These are phyloP conservation scores for Dactylonectria macrodidyma DNA, from an alignment of 2,329 filamentous ascomycete genomes.

Conservation along the genomic window DNA sequence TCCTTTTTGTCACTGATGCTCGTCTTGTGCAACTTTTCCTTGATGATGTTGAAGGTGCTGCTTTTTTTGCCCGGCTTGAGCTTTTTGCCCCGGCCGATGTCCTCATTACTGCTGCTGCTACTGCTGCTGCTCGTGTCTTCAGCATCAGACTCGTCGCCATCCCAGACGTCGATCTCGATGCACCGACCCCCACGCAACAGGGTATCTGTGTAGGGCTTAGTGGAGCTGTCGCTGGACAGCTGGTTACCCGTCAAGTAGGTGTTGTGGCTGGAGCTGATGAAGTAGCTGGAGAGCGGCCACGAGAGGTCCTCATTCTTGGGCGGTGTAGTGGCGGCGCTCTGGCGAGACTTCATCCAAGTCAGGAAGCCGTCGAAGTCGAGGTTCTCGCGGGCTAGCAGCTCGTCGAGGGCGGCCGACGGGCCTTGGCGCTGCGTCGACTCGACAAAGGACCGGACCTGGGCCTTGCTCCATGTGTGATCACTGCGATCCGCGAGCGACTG, in stretches of 20 bases:
- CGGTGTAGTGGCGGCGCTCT: conserved; percentile 60
- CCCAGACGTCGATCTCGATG: conserved; percentile 96
- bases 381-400: conserved; percentile 48
- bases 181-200: conserved; percentile 89
- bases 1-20: conserved; percentile 57
- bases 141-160: conserved; percentile 83
- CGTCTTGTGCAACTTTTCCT: conserved; percentile 68
- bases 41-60: conserved; percentile 74
- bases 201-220: conserved; percentile 88
- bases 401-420: conserved; percentile 47
- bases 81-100: conserved; percentile 62
- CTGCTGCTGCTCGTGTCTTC: conserved; percentile 59
- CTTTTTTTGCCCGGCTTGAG: conserved; percentile 69
- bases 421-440: conserved; percentile 61
- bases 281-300: conserved; percentile 90
- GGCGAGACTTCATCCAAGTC: conserved; percentile 69
- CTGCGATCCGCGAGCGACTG: conserved; percentile 58
- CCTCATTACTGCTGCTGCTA: conserved; percentile 67
- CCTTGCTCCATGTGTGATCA: conserved; percentile 60
- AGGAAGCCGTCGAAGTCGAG: conserved; percentile 67
- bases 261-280: conserved; percentile 95
- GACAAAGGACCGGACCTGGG: conserved; percentile 63
- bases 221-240: conserved; percentile 87
- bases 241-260: conserved; percentile 94
- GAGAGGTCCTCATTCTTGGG: conserved; percentile 69